Base-by-base conservation (phyloP, 805 yeast species). In the Zygotorulaspora florentina region DNA sequence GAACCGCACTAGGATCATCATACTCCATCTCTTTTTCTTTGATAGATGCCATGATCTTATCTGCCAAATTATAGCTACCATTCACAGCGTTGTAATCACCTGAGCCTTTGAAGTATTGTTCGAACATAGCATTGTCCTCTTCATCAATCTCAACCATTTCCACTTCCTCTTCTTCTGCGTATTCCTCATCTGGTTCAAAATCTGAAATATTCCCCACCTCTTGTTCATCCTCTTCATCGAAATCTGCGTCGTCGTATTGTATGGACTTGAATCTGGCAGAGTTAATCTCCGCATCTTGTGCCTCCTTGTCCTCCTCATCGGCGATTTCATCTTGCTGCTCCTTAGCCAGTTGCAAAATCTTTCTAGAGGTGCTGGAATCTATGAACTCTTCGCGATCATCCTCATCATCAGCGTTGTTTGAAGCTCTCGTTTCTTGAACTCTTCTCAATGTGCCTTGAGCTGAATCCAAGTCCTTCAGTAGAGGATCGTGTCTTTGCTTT, bases 271-370 rank as follows among this genome's bases (percentile, higher is more conserved):
- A 53, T 61, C 71, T 57, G 46, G 65, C 52, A 51, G 57, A 45
- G 51, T 59, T 38, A 62, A 62, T 63, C 61, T 56, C 54, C 55
- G 46, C 56, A 50, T 42, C 46, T 59, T 52, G 51, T 55, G 48
- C 58, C 63, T 54, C 54, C 8, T 43, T 56, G 33, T 69, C 70
- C 50, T 80, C 85, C 59, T 87, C 96, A 39, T 73, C 81, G 43
- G 80, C 90, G 16, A 90, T 64, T 62, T 93, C 99, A 37, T 86
- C 89, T 67, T 89, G 96, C 70, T 93, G 99, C 58, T 85, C 91
- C 56, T 78, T 82, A 15, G 99, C 99, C 51, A 93, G 73, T 63
- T 85, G 87, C 54, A 93, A 72, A 65, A 93, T 90, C 68, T 80
- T 87, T 66, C 95, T 75, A 1, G 97, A 87, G 26, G 87, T 71